Base-by-base conservation (phyloP, 768 basidiomycete species). In the Rhodotorula taiwanensis region DNA sequence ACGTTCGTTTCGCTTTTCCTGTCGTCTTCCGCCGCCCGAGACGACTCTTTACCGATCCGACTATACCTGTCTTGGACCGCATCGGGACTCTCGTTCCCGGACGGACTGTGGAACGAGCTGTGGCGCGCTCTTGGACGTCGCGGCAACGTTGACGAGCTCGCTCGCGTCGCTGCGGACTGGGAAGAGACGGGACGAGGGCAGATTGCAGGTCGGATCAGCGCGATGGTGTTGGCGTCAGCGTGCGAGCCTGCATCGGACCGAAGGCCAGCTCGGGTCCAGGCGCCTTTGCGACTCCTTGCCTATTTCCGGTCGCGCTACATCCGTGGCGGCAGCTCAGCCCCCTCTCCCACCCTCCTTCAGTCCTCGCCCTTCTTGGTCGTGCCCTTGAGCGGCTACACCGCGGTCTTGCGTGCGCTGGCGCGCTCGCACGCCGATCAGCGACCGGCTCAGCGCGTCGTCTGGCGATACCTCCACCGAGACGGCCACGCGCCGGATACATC, bases 11-110 rank as follows among this genome's bases (percentile, higher is more conserved):
- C 54, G 25, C 58, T 65, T 34, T 65, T 60, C 58, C 28, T 52
- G 43, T 65, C 64, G 30, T 18, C 53, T 18, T 33, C 58, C 3
- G 48, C 53, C 53, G 48, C 30, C 15, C 25, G 2, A 21, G 58
- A 60, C 48, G 28, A 49, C 1, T 30, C 64, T 27, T 43, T 65
- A 15, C 50, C 58, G 0, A 11, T 65, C 4, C 58, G 64, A 14
- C 58, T 65, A 9, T 65, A 65, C 55, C 50, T 48, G 18, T 52
- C 49, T 10, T 65, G 64, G 64, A 65, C 58, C 28, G 54, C 64
- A 11, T 56, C 54, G 21, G 64, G 64, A 6, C 50, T 65, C 30
- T 52, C 49, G 20, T 65, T 65, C 50, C 64, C 64, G 2, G 15
- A 27, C 15, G 58, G 64, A 5, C 43, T 65, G 16, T 65, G 64